Conservation (phyloP, 2,329 filamentous ascomycete genomes). For the Sporothrix inflata region DNA sequence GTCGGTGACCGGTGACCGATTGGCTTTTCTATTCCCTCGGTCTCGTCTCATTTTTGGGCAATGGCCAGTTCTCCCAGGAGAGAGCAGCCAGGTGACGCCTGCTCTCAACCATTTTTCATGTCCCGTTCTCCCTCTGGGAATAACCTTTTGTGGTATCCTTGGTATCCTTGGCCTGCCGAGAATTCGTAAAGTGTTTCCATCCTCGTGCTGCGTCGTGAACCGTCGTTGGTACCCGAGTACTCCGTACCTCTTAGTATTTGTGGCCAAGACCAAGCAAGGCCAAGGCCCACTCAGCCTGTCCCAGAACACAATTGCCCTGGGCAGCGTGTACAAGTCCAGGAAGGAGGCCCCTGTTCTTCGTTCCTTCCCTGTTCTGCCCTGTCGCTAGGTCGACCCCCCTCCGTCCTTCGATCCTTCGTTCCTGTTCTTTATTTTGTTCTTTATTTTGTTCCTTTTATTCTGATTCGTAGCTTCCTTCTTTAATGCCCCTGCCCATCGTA, state of each 20-base stretch:
- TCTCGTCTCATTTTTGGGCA: not conserved
- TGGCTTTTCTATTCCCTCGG: not conserved
- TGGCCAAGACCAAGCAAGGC: not conserved
- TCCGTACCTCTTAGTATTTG: not conserved
- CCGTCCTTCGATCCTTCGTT: not conserved
- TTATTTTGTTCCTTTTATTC: not conserved
- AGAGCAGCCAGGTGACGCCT: not conserved
- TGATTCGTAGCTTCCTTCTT: not conserved
- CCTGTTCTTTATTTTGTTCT: not conserved
- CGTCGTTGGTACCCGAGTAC: not conserved
- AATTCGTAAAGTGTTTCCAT: not conserved
- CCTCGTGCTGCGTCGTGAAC: slow-evolving; percentile 3
- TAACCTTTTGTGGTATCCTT: not conserved
- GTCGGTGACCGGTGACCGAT: not conserved
- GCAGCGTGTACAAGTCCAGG: too few species aligned
- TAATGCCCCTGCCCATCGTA: not conserved
- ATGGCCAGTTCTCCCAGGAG: not conserved
- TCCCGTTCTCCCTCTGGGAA: not conserved
- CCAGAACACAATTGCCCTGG: not conserved
- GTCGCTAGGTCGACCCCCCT: slow-evolving; percentile 20
- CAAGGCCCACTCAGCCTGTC: slow-evolving; percentile 17
- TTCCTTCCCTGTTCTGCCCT: not conserved
- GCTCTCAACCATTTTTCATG: not conserved
- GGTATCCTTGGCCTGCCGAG: not conserved
- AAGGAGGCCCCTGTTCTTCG: not conserved